A percentile compares a stretch with the other conserved stretches of the same genome.
Conservation (phyloP, 139 green algal species). For the Chlorella vulgaris region DNA sequence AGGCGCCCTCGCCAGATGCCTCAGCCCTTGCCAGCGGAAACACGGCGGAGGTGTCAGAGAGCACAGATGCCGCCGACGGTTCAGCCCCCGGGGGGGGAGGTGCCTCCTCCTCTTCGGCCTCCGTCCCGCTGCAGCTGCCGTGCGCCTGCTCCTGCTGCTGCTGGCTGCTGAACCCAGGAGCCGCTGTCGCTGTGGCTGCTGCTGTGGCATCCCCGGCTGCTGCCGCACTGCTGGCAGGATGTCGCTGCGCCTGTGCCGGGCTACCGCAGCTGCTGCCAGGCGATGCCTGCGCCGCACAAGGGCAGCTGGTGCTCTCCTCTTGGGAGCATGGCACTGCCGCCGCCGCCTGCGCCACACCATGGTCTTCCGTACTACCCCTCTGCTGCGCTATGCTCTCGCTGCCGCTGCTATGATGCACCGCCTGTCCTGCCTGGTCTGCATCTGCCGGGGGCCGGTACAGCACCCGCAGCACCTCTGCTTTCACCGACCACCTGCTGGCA, state of each 20-base stretch:
- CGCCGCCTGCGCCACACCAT: background rate
- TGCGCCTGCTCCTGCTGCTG: background rate
- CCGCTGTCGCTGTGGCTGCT: background rate
- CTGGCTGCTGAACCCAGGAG: no score
- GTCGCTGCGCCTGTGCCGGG: background rate
- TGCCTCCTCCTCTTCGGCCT: background rate
- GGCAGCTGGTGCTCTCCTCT: background rate
- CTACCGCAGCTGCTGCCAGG: background rate
- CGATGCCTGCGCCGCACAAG: background rate
- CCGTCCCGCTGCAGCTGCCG: background rate
- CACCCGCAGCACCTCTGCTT: slow-evolving; percentile 56
- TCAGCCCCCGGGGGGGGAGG: background rate
- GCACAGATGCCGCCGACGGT: background rate
- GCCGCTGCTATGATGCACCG: background rate
- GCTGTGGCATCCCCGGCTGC: background rate
- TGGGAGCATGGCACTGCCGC: background rate
- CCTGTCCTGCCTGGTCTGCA: background rate
- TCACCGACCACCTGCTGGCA: slow-evolving; percentile 73
- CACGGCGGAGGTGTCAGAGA: background rate
- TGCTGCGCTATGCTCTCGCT: no score
- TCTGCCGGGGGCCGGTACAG: slow-evolving; percentile 42
- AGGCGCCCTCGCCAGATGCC: background rate
- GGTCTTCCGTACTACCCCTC: no score
- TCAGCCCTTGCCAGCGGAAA: slow-evolving; percentile 24
- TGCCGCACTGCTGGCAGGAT: background rate